Conservation (phyloP, 1,284 basidiomycete genomes). For the Microbotryum intermedium region DNA sequence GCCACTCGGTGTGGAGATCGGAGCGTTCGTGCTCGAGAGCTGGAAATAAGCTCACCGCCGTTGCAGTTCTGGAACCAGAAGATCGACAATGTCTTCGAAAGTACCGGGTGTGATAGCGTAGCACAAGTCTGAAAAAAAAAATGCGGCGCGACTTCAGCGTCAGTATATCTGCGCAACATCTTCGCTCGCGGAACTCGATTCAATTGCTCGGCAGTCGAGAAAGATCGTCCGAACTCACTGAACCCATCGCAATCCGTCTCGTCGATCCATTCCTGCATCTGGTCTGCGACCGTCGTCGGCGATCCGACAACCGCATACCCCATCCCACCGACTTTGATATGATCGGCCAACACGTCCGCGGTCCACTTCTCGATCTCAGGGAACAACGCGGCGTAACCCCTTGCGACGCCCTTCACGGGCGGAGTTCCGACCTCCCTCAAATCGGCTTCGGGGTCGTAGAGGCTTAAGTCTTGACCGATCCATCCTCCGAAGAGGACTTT, state of each 20-base stretch:
- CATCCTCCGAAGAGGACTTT: conserved; percentile 39
- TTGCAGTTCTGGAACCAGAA: conserved; percentile 35
- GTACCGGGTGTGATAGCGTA: conserved; percentile 29
- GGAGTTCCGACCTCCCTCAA: not conserved
- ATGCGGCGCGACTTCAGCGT: not conserved
- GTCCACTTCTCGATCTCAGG: conserved; percentile 36
- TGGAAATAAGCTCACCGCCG: not conserved
- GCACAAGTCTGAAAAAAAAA: not conserved
- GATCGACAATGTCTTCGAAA: conserved; percentile 25
- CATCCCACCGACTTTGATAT: conserved; percentile 36
- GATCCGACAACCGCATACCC: conserved; percentile 32
- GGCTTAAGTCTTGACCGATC: conserved; percentile 35
- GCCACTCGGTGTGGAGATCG: too few relatives aligned
- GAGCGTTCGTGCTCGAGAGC: not conserved
- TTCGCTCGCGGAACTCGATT: too few relatives aligned
- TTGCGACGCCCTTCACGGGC: conserved; percentile 16
- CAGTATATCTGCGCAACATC: too few relatives aligned
- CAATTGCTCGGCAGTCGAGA: not conserved
- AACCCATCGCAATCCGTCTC: conserved; percentile 35
- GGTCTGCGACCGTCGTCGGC: conserved; percentile 24
- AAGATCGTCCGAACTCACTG: conserved; percentile 18
- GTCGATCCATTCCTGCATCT: conserved; percentile 33
- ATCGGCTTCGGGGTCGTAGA: conserved; percentile 14
- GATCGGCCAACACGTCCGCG: conserved; percentile 31
- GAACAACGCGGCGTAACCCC: conserved; percentile 34